These are phyloP conservation scores for Phialemonium atrogriseum DNA, from an alignment of 2,329 filamentous ascomycete genomes.

Conservation along the genomic window DNA sequence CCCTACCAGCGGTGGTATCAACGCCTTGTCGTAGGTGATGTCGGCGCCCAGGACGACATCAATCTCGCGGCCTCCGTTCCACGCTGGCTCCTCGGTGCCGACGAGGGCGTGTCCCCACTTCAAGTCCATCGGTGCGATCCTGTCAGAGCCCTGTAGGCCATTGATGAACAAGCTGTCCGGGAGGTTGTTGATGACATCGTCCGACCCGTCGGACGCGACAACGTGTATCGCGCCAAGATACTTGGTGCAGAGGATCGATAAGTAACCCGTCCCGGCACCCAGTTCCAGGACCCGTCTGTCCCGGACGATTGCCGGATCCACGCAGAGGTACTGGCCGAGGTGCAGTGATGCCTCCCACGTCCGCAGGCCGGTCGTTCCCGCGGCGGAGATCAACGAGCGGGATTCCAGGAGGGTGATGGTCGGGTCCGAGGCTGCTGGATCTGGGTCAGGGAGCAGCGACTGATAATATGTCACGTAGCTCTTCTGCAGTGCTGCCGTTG, in stretches of 20 bases:
- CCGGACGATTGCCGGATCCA: conserved; percentile 33
- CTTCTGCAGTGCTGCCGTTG: conserved; percentile 59
- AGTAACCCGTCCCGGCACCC: conserved; percentile 68
- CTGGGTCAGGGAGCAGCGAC: conserved; percentile 22
- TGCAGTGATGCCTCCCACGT: conserved; percentile 79
- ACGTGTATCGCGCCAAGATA: conserved; percentile 51
- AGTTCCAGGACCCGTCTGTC: conserved; percentile 60
- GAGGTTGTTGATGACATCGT: conserved; percentile 60
- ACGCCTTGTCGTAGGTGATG: conserved; percentile 63
- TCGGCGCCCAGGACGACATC: conserved; percentile 70
- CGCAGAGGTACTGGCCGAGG: conserved; percentile 59
- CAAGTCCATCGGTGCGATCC: conserved; percentile 44
- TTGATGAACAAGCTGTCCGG: conserved; percentile 64
- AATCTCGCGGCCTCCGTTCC: conserved; percentile 37
- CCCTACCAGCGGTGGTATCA: conserved; percentile 54
- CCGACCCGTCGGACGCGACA: conserved; percentile 66
- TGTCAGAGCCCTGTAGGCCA: conserved; percentile 40
- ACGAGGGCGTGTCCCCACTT: conserved; percentile 56
- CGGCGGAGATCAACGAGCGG: conserved; percentile 58
- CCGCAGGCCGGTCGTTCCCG: conserved; percentile 65
- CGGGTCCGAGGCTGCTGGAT: conserved; percentile 5
- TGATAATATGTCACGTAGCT: conserved; percentile 65
- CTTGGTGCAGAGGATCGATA: conserved; percentile 67
- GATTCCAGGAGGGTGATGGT: conserved; percentile 61
- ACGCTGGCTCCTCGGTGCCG: conserved; percentile 46